Conservation (phyloP, 805 yeast genomes). For the Diddensiella santjacobensis region DNA sequence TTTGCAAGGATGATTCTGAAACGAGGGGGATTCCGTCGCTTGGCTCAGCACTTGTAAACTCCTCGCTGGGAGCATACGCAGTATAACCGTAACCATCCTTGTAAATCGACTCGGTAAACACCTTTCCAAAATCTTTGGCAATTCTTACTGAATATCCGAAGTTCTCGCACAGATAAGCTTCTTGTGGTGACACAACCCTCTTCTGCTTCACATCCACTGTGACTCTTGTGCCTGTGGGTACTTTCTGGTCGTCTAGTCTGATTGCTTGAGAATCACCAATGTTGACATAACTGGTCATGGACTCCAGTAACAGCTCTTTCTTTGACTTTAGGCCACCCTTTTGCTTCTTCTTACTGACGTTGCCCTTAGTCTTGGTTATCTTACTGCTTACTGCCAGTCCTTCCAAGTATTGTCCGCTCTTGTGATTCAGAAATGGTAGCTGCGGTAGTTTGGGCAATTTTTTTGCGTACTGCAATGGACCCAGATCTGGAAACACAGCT, state of each 20-base stretch:
- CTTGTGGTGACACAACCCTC: slow-evolving; percentile 63
- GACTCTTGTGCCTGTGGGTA: slow-evolving; percentile 76
- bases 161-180: slow-evolving; percentile 58
- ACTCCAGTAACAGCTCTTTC: slow-evolving; percentile 49
- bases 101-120: slow-evolving; percentile 67
- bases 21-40: slow-evolving; percentile 17
- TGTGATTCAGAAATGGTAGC: slow-evolving; percentile 64
- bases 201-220: slow-evolving; percentile 65
- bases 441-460: slow-evolving; percentile 68
- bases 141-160: slow-evolving; percentile 70
- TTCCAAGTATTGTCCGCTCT: slow-evolving; percentile 50
- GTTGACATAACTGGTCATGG: slow-evolving; percentile 69
- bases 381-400: slow-evolving; percentile 49
- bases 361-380: slow-evolving; percentile 5
- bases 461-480: slow-evolving; percentile 53
- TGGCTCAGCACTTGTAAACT: slow-evolving; percentile 38
- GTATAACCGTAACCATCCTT: slow-evolving; percentile 68
- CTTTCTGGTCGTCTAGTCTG: slow-evolving; percentile 53
- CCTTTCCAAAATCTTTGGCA: slow-evolving; percentile 53
- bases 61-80: slow-evolving; percentile 63
- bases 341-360: slow-evolving; percentile 19
- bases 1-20: slow-evolving; percentile 18
- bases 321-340: slow-evolving; percentile 37
- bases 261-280: slow-evolving; percentile 61
- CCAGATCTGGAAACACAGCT: slow-evolving; percentile 50